A percentile compares a stretch with the other conserved stretches of the same genome.
These are phyloP conservation scores for Fragilaria radians DNA, from an alignment of 108 stramenopile genomes.

Conservation along the genomic window DNA sequence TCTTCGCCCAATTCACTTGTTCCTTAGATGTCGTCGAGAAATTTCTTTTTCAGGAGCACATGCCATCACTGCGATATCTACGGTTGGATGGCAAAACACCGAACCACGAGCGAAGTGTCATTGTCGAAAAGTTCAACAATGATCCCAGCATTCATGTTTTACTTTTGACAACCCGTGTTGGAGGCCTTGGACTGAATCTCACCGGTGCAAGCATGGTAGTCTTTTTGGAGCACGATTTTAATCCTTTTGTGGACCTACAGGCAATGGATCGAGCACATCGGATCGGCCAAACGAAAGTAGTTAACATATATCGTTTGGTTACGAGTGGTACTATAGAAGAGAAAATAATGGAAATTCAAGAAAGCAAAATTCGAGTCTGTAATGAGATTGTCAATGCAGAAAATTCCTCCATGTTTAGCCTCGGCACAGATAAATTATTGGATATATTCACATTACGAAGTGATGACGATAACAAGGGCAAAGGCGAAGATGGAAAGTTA, in stretches of 20 bases:
- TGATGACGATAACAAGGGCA: neutral
- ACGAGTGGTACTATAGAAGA: slow-evolving; percentile 87
- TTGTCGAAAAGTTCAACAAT: slow-evolving; percentile 73
- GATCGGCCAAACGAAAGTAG: slow-evolving; percentile 71
- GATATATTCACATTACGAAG: slow-evolving; percentile 62
- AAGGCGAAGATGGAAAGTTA: neutral
- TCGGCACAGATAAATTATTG: slow-evolving; percentile 83
- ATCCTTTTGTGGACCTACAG: slow-evolving; percentile 67
- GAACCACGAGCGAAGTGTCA: slow-evolving; percentile 28
- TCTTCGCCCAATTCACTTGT: slow-evolving; percentile 80
- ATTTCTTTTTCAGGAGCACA: slow-evolving; percentile 55
- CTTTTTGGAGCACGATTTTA: slow-evolving; percentile 81
- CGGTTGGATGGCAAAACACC: slow-evolving; percentile 79
- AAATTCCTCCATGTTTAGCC: slow-evolving; percentile 80
- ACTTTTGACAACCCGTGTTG: slow-evolving; percentile 79
- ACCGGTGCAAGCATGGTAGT: slow-evolving; percentile 83
- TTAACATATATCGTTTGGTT: slow-evolving; percentile 90
- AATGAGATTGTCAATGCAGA: slow-evolving; percentile 81
- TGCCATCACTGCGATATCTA: slow-evolving; percentile 64
- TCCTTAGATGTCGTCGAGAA: slow-evolving; percentile 82
- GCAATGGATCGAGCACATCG: slow-evolving; percentile 74
- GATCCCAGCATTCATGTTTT: slow-evolving; percentile 56
- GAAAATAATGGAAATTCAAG: slow-evolving; percentile 76
- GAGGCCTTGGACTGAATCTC: slow-evolving; percentile 78
- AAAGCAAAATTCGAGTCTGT: slow-evolving; percentile 63